A percentile compares a stretch with the other conserved stretches of the same genome.
phyloP scores from a whole-genome alignment of 495 filamentous ascomycete genomes.

The Penicillium parvum region DNA sequence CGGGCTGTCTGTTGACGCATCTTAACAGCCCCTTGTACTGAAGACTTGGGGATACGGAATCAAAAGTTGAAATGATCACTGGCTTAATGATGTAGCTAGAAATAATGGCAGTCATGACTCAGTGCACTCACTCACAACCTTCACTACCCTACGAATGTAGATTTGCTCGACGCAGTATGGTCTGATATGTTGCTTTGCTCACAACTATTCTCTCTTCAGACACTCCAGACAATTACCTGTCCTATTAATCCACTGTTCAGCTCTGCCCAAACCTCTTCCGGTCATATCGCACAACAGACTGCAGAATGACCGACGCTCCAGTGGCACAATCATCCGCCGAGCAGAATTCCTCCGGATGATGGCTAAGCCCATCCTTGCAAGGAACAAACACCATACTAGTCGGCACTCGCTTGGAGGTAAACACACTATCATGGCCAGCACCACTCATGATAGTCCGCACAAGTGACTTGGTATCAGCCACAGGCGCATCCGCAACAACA shows the following conservation, averaged over 20 bases:
- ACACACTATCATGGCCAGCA: slow-evolving; percentile 62
- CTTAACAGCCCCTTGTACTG: slow-evolving; percentile 15
- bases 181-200: not conserved
- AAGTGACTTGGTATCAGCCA: slow-evolving; percentile 37
- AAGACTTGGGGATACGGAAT: slow-evolving; percentile 25
- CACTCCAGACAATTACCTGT: no score
- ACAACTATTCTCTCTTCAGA: no score
- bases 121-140: no score
- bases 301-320: slow-evolving; percentile 58
- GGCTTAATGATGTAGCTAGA: slow-evolving; percentile 32
- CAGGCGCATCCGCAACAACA: slow-evolving; percentile 44
- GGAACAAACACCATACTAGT: slow-evolving; percentile 68
- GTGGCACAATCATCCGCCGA: slow-evolving; percentile 58
- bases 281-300: slow-evolving; percentile 59
- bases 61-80: slow-evolving; percentile 25
- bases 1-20: slow-evolving; percentile 24
- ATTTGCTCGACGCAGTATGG: no score
- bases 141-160: no score
- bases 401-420: slow-evolving; percentile 55
- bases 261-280: slow-evolving; percentile 33
- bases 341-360: slow-evolving; percentile 60
- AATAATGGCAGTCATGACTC: slow-evolving; percentile 33
- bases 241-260: not conserved
- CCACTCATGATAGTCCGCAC: slow-evolving; percentile 51
- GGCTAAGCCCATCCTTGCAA: slow-evolving; percentile 59